These are phyloP conservation scores for Avena eriantha DNA, from an alignment of 176 grass and related monocot species.

Conservation along the genomic window DNA sequence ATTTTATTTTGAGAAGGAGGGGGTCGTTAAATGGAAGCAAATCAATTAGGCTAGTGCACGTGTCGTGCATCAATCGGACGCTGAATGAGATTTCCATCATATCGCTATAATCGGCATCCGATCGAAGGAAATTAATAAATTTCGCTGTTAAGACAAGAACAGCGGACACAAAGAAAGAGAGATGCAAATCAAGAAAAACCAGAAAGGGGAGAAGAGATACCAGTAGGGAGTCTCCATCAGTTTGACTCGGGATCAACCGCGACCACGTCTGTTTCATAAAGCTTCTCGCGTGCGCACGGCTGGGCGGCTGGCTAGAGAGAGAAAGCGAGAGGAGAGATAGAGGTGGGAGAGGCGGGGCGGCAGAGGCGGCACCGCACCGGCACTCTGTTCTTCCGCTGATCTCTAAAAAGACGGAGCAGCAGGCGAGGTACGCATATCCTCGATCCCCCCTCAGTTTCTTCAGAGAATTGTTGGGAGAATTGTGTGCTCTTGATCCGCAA, in stretches of 20 bases:
- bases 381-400: slow-evolving; percentile 23
- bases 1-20: too few relatives aligned
- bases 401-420: not conserved
- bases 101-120: too few relatives aligned
- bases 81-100: too few relatives aligned
- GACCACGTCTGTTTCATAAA: slow-evolving; percentile 46
- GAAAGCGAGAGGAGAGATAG: not conserved
- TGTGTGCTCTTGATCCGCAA: not conserved
- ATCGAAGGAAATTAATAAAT: not conserved
- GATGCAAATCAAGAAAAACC: not conserved
- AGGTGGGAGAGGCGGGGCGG: not conserved
- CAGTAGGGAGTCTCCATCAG: slow-evolving; percentile 29
- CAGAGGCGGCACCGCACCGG: slow-evolving; percentile 16
- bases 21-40: too few relatives aligned
- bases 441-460: not conserved
- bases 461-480: not conserved
- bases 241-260: slow-evolving; percentile 48
- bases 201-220: not conserved
- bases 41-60: too few relatives aligned
- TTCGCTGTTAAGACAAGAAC: not conserved
- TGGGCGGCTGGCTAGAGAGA: not conserved
- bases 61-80: too few relatives aligned
- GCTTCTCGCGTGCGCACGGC: slow-evolving; percentile 26
- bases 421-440: slow-evolving; percentile 29
- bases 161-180: not conserved